These are phyloP conservation scores for Ogataea wickerhamii DNA, from an alignment of 805 yeast species.

Conservation along the genomic window DNA sequence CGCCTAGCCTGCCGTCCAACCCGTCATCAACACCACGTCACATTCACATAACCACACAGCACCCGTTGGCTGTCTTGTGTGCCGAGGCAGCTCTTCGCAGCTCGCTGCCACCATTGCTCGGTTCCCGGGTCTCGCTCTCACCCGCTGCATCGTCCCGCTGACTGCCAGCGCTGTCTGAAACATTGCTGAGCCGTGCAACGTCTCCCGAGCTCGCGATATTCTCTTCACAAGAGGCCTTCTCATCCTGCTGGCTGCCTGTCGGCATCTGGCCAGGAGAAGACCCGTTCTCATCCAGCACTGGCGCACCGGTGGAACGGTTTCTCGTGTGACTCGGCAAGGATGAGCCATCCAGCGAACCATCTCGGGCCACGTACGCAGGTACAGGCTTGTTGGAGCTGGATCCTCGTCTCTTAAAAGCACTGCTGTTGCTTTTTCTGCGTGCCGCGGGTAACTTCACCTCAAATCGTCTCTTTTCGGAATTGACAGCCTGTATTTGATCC, in stretches of 20 bases:
- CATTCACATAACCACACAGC: no score
- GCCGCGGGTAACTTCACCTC: constrained; percentile 17
- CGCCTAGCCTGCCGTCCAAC: no score
- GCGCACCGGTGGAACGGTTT: not conserved
- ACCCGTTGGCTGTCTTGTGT: no score
- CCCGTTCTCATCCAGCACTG: no score
- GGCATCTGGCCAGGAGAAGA: not conserved
- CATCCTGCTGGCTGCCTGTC: not conserved
- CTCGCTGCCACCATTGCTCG: no score
- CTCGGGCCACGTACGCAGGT: constrained; percentile 16
- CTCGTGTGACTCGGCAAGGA: not conserved
- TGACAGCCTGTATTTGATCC: constrained; percentile 16
- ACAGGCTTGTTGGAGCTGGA: constrained; percentile 27
- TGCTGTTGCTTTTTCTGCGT: constrained; percentile 9
- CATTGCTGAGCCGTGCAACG: not conserved
- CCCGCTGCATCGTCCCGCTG: no score
- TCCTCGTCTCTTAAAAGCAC: constrained; percentile 20
- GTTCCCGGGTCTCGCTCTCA: no score
- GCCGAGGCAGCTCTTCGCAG: no score
- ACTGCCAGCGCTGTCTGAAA: not conserved
- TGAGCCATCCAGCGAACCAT: not conserved
- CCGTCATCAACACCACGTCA: no score
- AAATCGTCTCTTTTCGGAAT: constrained; percentile 12
- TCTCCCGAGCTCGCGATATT: no score
- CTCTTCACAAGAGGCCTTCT: no score